Percentiles rank a stretch among this genome's conserved stretches.
These are phyloP conservation scores for Gamarada debralockiae DNA, from an alignment of 495 filamentous ascomycete genomes.

Conservation along the genomic window DNA sequence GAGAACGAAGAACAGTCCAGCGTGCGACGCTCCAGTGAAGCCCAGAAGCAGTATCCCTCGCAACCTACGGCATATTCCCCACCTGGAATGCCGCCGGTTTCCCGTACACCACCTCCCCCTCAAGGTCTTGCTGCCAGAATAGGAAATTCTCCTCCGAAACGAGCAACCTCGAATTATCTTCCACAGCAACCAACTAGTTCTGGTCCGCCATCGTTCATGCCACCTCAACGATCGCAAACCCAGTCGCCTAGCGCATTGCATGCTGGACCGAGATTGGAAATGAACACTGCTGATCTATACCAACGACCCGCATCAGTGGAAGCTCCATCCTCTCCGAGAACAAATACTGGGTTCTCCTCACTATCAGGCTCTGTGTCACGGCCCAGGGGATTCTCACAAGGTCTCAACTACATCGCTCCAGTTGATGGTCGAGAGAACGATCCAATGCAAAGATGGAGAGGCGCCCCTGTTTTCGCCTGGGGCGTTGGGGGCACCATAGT, in stretches of 20 bases:
- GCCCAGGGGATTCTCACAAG: slow-evolving; percentile 35
- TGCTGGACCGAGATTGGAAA: slow-evolving; percentile 22
- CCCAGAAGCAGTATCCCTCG: slow-evolving; percentile 14
- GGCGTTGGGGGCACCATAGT: slow-evolving; percentile 80
- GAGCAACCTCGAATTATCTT: slow-evolving; percentile 42
- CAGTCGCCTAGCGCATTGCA: slow-evolving; percentile 66
- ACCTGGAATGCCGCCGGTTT: slow-evolving; percentile 22
- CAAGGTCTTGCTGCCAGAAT: slow-evolving; percentile 26
- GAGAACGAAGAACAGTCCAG: slow-evolving; percentile 38
- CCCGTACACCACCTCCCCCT: slow-evolving; percentile 42
- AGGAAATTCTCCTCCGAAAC: slow-evolving; percentile 50
- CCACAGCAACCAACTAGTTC: slow-evolving; percentile 32
- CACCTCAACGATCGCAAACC: slow-evolving; percentile 70
- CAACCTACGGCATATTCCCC: not conserved
- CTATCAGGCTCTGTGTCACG: slow-evolving; percentile 16
- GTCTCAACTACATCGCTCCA: slow-evolving; percentile 56
- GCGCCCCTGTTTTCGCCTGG: slow-evolving; percentile 80
- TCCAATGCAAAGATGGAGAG: slow-evolving; percentile 83
- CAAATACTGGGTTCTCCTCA: slow-evolving; percentile 9
- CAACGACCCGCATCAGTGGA: slow-evolving; percentile 34
- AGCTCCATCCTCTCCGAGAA: slow-evolving; percentile 16
- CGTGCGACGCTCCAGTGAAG: slow-evolving; percentile 14
- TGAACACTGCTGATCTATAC: slow-evolving; percentile 27
- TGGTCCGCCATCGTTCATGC: slow-evolving; percentile 33
- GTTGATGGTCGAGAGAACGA: slow-evolving; percentile 79